phyloP scores from a whole-genome alignment of 2,329 filamentous ascomycete species.

The Aspergillaceae sp. region DNA sequence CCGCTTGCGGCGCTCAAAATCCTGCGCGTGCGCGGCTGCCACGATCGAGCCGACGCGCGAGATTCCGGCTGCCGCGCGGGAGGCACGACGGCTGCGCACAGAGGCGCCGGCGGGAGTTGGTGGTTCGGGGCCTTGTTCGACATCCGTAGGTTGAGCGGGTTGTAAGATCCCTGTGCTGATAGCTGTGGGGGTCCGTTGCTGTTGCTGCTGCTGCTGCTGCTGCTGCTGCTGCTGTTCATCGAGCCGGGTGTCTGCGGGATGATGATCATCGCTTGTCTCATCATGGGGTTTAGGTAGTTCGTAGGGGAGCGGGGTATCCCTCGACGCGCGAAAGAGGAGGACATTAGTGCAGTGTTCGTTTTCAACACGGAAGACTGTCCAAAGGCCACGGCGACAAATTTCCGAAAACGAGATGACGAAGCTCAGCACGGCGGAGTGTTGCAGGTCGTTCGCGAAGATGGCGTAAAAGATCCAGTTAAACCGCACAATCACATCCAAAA shows the following conservation, averaged over 20 bases:
- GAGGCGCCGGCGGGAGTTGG: slow-evolving; percentile 16
- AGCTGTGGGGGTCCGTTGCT: slow-evolving; percentile 9
- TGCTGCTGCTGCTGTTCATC: slow-evolving; percentile 19
- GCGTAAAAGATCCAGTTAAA: slow-evolving; percentile 94
- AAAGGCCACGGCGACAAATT: slow-evolving; percentile 75
- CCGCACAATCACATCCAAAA: slow-evolving; percentile 72
- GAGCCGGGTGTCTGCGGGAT: slow-evolving; percentile 15
- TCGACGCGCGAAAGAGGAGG: slow-evolving; percentile 74
- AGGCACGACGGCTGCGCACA: slow-evolving; percentile 3
- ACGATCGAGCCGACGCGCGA: slow-evolving; percentile 59
- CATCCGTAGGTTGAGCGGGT: slow-evolving; percentile 11
- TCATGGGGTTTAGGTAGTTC: slow-evolving; percentile 31
- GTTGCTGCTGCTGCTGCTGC: slow-evolving; percentile 12
- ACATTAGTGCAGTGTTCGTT: slow-evolving; percentile 97
- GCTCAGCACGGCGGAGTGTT: slow-evolving; percentile 74
- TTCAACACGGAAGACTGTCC: slow-evolving; percentile 88
- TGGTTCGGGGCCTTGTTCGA: slow-evolving; percentile 16
- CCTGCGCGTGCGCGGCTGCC: slow-evolving; percentile 75
- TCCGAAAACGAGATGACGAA: slow-evolving; percentile 74
- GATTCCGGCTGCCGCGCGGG: slow-evolving; percentile 31
- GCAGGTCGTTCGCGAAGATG: slow-evolving; percentile 67
- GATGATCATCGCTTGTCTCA: slow-evolving; percentile 7
- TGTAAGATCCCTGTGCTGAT: slow-evolving; percentile 4
- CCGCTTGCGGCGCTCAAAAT: slow-evolving; percentile 74
- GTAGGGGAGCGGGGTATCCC: slow-evolving; percentile 83